Base-by-base conservation (phyloP, 768 basidiomycete genomes). In the Tylopilus vinaceipallidus region DNA sequence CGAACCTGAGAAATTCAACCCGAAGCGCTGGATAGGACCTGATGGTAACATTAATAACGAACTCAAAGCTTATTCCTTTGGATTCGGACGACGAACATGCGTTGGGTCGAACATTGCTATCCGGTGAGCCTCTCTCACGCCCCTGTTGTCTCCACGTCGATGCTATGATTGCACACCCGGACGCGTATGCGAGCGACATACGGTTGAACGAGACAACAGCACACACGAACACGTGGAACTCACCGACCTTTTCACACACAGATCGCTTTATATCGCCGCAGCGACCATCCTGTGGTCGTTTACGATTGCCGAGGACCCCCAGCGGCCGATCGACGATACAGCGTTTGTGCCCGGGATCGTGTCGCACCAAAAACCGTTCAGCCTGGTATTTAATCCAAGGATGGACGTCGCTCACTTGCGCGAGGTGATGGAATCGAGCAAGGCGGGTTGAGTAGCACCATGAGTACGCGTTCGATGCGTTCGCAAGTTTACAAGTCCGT, bases 231-330 rank as follows among this genome's bases (percentile, higher is more conserved):
- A 2, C n/a, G 4, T 2, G 3, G 37, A 11, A 30, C 42, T 36
- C 20, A 38, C 26, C 14, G 6, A 10, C 16, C 9, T 2, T 23
- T 16, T 6, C 3, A 1, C 30, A 36, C 20, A 1, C 23, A 80
- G 82, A 13, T 86, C 84, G 2, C 69, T 87, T 4, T 84, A 81
- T 57, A 70, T 86, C 47, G 84, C 82, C 51, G 75, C 81, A 0
- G 82, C 83, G 0, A 70, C 84, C 14, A 58, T 81, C 6, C 72
- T 83, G n/a, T 86, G 83, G 82, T 76, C 83, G 0, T 86, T 87
- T 67, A 71, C 54, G 0, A 68, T 88, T 24, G 62, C 61, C 1
- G 59, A 75, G 23, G 80, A 84, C 52, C 71, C 75, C 0, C 53
- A 64, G 10, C 62, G 70, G 6, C 81, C 82, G 0, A 84, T 88